phyloP scores from a whole-genome alignment of 1,284 basidiomycete species.

The Marasmius tenuissimus region DNA sequence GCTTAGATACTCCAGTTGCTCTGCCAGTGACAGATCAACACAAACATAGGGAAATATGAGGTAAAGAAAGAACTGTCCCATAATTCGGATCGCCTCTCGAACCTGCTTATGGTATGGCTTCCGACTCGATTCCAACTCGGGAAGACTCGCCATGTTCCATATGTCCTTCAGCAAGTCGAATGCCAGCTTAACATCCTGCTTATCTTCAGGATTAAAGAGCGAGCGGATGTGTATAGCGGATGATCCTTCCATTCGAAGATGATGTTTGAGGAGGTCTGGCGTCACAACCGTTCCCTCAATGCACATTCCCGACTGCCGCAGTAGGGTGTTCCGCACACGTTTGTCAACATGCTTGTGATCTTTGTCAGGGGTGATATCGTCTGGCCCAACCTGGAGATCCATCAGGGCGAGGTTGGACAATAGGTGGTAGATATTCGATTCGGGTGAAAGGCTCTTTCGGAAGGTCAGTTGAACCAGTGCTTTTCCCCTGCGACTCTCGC shows the following conservation, averaged over 20 bases:
- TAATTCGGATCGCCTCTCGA: not conserved
- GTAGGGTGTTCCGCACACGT: not conserved
- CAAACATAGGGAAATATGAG: constrained; percentile 24
- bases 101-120: not conserved
- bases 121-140: not conserved
- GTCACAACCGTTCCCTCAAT: constrained; percentile 16
- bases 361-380: constrained; percentile 7
- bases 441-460: constrained; percentile 7
- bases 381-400: constrained; percentile 19
- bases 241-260: constrained; percentile 10
- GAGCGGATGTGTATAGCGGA: constrained; percentile 9
- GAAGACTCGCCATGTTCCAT: not conserved
- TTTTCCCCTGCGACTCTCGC: constrained; percentile 18
- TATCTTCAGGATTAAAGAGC: constrained; percentile 17
- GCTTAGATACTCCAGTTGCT: constrained; percentile 30
- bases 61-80: constrained; percentile 18
- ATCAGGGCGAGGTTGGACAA: constrained; percentile 16
- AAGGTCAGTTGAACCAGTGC: constrained; percentile 20
- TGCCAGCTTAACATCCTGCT: constrained; percentile 17
- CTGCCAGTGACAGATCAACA: constrained; percentile 21
- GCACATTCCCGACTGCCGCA: constrained; percentile 11
- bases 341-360: constrained; percentile 5
- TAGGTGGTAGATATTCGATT: constrained; percentile 17
- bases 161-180: constrained; percentile 8
- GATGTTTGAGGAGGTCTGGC: constrained; percentile 8